Conservation (phyloP, 208 protist genomes). For the Leishmania aethiopica region DNA sequence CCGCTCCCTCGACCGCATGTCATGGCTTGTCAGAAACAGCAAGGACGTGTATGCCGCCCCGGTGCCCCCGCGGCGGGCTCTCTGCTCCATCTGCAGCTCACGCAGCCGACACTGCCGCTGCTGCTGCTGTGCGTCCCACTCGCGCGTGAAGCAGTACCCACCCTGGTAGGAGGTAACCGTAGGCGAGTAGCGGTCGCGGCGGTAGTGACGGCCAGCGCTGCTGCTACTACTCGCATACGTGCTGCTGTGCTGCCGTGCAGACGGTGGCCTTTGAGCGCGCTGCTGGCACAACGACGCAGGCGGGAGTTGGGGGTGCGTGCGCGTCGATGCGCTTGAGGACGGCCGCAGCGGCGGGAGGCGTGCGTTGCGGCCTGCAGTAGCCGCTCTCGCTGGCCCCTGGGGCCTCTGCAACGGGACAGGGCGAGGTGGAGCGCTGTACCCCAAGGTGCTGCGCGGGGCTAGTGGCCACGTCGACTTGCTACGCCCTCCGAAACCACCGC, state of each 20-base stretch:
- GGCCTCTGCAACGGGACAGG: neutral
- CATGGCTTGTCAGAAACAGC: conserved; percentile 23
- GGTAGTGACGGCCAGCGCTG: conserved; percentile 3
- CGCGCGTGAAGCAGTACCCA: conserved; percentile 20
- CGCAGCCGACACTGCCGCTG: conserved; percentile 19
- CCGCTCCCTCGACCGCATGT: conserved; percentile 10
- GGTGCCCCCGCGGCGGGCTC: conserved; percentile 10
- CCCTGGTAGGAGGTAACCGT: conserved; percentile 11
- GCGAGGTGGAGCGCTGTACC: conserved; percentile 20
- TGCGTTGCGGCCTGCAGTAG: neutral
- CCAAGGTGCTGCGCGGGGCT: conserved; percentile 7
- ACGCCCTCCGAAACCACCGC: neutral
- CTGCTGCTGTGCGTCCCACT: conserved; percentile 20
- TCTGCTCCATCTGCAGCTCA: conserved; percentile 18
- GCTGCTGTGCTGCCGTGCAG: neutral
- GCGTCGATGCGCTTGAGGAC: neutral
- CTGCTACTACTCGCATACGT: neutral
- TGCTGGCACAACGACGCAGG: neutral
- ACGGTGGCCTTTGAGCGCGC: neutral
- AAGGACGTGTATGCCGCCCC: conserved; percentile 14
- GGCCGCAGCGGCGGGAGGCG: neutral
- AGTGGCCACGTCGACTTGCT: conserved; percentile 15
- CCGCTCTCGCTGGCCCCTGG: neutral
- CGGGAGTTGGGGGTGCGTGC: neutral
- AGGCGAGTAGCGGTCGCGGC: conserved; percentile 6